These are phyloP conservation scores for Spathaspora gorwiae DNA, from an alignment of 805 yeast genomes.

Conservation along the genomic window DNA sequence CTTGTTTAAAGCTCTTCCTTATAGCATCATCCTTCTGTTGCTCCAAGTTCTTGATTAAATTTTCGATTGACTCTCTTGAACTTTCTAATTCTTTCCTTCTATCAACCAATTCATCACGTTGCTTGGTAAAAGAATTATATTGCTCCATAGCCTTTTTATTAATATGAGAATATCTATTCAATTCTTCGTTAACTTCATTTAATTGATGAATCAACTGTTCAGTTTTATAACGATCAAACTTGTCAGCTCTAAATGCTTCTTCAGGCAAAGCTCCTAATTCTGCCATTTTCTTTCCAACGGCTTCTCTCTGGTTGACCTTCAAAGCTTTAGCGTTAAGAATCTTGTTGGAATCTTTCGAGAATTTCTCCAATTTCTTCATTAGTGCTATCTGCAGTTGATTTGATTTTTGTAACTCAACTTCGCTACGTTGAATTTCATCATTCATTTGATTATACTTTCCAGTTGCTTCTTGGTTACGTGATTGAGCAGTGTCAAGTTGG, in stretches of 20 bases:
- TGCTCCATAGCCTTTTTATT: constrained; percentile 90
- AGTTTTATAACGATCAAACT: constrained; percentile 42
- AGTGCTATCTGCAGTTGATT: constrained; percentile 54
- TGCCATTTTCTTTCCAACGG: constrained; percentile 64
- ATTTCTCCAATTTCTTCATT: constrained; percentile 53
- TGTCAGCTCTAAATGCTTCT: constrained; percentile 54
- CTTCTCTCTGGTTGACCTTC: constrained; percentile 60
- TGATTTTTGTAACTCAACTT: constrained; percentile 42
- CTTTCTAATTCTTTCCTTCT: constrained; percentile 66
- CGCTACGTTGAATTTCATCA: constrained; percentile 29
- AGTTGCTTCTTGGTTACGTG: constrained; percentile 21
- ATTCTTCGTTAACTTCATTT: constrained; percentile 49
- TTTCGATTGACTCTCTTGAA: constrained; percentile 69
- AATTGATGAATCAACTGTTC: constrained; percentile 51
- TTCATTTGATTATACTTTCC: constrained; percentile 24
- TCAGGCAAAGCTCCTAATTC: constrained; percentile 90
- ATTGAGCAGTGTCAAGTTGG: constrained; percentile 25
- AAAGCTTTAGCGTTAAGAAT: constrained; percentile 58
- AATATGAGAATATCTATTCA: constrained; percentile 68
- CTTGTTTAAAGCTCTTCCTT: constrained; percentile 68
- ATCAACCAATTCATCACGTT: constrained; percentile 58
- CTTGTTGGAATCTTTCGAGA: constrained; percentile 62
- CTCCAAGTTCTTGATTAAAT: constrained; percentile 64
- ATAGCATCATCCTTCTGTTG: constrained; percentile 82
- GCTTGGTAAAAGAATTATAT: constrained; percentile 64